Percentiles rank a stretch among this genome's conserved stretches.
These are phyloP conservation scores for Cardamine occulta DNA, from an alignment of 345 rosid species.

Conservation along the genomic window DNA sequence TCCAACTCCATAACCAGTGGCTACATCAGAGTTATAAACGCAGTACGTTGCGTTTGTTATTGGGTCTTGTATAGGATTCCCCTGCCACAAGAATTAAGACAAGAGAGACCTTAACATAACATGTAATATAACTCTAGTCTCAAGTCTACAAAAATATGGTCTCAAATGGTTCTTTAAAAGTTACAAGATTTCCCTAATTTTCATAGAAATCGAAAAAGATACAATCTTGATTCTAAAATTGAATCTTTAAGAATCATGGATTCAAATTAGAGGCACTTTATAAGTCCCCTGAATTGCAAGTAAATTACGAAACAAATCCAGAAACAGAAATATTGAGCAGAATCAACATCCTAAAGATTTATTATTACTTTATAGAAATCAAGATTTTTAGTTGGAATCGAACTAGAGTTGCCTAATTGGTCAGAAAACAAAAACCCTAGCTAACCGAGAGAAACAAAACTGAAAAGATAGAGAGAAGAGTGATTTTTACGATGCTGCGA, in stretches of 20 bases:
- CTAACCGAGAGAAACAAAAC: conserved; percentile 1
- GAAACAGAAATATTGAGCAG: neutral
- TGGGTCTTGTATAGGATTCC: conserved; percentile 50
- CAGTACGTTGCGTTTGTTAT: conserved; percentile 64
- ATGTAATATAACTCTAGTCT: neutral
- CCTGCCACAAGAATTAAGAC: conserved; percentile 52
- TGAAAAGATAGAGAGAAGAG: neutral
- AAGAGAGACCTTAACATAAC: neutral
- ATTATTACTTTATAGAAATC: neutral
- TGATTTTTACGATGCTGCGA: conserved; percentile 67
- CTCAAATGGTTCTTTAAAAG: neutral
- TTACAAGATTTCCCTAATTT: neutral
- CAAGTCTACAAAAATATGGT: neutral
- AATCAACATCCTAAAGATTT: too few relatives aligned
- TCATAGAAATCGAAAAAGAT: neutral
- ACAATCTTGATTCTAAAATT: neutral
- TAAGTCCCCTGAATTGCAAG: neutral
- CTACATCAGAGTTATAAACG: conserved; percentile 84
- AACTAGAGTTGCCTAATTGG: neutral
- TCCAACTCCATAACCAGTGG: conserved; percentile 97
- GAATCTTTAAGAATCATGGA: neutral
- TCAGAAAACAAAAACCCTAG: conserved; percentile 1
- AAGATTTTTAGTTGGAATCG: neutral
- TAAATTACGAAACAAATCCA: conserved; percentile 18
- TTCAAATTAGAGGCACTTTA: neutral